A percentile compares a stretch with the other conserved stretches of the same genome.
phyloP scores from a whole-genome alignment of 441 rosid species.

The Populus hybrid region DNA sequence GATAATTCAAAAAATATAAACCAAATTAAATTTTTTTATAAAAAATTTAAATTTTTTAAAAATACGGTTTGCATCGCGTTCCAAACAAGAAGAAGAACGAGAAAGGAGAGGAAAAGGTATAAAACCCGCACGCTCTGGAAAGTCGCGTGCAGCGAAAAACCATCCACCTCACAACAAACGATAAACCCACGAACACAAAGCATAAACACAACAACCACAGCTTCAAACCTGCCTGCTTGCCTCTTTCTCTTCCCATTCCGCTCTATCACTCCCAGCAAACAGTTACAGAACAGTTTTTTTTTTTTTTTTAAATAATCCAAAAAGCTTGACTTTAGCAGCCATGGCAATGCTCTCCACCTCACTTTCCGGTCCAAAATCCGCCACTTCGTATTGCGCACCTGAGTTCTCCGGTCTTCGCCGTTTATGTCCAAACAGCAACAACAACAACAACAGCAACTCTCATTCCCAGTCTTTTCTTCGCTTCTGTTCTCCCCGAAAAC shows the following conservation, averaged over 20 bases:
- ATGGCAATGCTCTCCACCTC: constrained; percentile 61
- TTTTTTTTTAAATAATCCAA: background rate
- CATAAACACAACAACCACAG: constrained; percentile 4
- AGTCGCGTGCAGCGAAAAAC: background rate
- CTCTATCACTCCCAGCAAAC: background rate
- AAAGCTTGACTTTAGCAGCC: background rate
- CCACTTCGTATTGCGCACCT: constrained; percentile 36
- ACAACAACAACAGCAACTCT: constrained; percentile 8
- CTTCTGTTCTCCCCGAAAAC: constrained; percentile 47
- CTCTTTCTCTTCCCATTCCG: constrained; percentile 19
- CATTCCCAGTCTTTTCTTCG: constrained; percentile 43
- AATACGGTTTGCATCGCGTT: too few species aligned
- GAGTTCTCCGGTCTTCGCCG: constrained; percentile 72
- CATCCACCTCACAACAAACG: background rate
- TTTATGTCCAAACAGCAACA: constrained; percentile 34
- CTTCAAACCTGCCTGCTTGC: background rate
- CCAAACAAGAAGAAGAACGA: too few species aligned
- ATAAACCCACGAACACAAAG: background rate
- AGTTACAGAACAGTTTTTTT: background rate
- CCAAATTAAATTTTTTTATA: too few species aligned
- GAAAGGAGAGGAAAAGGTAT: too few species aligned
- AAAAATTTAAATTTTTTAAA: too few species aligned
- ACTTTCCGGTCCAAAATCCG: constrained; percentile 31
- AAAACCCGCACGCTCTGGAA: background rate
- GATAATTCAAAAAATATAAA: too few species aligned